These are phyloP conservation scores for Gnaphalium uliginosum DNA, from an alignment of 129 eudicot species.

Conservation along the genomic window DNA sequence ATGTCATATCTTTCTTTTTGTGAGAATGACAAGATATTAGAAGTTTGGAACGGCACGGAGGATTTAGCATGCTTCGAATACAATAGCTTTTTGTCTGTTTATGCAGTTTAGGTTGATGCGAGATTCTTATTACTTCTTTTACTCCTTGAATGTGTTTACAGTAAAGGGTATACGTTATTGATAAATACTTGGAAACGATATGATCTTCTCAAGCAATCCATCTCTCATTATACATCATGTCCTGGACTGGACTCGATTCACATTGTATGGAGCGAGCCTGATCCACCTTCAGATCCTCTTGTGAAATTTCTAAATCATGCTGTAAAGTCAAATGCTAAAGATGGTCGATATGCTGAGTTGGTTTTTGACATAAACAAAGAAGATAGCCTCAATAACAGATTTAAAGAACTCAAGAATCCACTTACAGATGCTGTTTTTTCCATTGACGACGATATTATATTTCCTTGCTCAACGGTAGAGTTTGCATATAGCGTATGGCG, in stretches of 20 bases:
- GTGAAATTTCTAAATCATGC: slow-evolving; percentile 52
- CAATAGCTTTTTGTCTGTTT: no score
- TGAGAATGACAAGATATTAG: no score
- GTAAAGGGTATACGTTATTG: slow-evolving; percentile 74
- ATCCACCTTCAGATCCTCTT: slow-evolving; percentile 69
- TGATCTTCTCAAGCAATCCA: slow-evolving; percentile 80
- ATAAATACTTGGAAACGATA: slow-evolving; percentile 88
- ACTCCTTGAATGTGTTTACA: slow-evolving; percentile 25
- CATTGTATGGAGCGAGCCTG: slow-evolving; percentile 87
- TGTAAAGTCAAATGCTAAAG: slow-evolving; percentile 46
- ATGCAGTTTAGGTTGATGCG: no score
- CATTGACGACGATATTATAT: slow-evolving; percentile 80
- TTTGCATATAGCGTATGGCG: slow-evolving; percentile 75
- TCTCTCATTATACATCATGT: slow-evolving; percentile 79
- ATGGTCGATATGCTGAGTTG: slow-evolving; percentile 63
- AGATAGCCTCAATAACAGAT: slow-evolving; percentile 84
- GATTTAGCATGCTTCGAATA: no score
- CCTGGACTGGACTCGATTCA: slow-evolving; percentile 79
- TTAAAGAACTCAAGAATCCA: slow-evolving; percentile 69
- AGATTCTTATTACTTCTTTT: neutral
- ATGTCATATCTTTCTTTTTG: no score
- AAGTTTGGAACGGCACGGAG: no score
- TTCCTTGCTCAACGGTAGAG: slow-evolving; percentile 78
- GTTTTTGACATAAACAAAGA: slow-evolving; percentile 75
- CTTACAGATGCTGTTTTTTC: slow-evolving; percentile 75